These are phyloP conservation scores for Colletotrichum euphorbiae DNA, from an alignment of 2,329 filamentous ascomycete species.

Conservation along the genomic window DNA sequence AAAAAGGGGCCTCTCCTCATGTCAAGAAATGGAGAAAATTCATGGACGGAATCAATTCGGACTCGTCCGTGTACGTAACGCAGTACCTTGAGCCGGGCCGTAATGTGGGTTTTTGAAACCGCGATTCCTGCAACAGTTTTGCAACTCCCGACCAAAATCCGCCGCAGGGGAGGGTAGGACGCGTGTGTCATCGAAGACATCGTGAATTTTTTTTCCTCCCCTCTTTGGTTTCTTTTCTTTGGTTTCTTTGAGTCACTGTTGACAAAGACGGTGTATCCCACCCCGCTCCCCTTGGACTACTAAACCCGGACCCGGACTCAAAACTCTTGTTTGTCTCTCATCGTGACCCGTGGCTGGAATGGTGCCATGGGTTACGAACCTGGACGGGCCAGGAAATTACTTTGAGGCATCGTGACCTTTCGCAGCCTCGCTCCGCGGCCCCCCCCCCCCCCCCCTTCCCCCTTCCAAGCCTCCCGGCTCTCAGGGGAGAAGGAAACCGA, in stretches of 20 bases:
- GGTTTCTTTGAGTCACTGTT: neutral
- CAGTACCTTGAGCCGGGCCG: constrained; percentile 9
- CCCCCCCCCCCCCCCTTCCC: too few species aligned
- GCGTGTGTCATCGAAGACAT: neutral
- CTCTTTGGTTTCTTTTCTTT: neutral
- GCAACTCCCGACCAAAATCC: constrained; percentile 1
- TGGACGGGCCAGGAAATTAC: constrained; percentile 16
- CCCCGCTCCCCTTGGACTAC: neutral
- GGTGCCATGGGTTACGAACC: constrained; percentile 30
- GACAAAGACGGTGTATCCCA: constrained; percentile 19
- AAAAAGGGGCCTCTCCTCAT: constrained; percentile 18
- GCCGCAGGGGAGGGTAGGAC: constrained; percentile 8
- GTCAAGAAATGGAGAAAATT: neutral
- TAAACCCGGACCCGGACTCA: neutral
- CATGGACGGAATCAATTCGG: neutral
- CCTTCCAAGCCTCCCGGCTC: neutral
- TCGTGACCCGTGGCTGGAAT: constrained; percentile 34
- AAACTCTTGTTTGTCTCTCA: constrained; percentile 8
- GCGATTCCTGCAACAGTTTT: constrained; percentile 30
- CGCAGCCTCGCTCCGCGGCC: constrained; percentile 22
- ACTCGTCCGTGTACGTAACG: neutral
- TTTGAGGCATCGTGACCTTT: constrained; percentile 34
- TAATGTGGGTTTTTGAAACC: constrained; percentile 13
- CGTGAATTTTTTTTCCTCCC: neutral
- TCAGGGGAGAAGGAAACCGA: neutral